phyloP scores from a whole-genome alignment of 108 stramenopile species.

The Cyclotella distinguenda region DNA sequence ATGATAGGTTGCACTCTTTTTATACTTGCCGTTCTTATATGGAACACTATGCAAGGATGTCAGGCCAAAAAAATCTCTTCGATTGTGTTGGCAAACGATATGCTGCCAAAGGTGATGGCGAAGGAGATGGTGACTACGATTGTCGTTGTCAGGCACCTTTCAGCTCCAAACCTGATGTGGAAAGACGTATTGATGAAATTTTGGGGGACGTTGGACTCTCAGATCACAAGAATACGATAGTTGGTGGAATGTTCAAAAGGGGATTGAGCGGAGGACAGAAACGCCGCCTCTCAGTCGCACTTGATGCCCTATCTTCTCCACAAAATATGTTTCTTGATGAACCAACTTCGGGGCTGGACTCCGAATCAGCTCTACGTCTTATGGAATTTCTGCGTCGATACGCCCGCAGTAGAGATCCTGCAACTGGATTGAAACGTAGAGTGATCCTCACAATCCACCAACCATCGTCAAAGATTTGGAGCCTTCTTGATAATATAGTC shows the following conservation, averaged over 20 bases:
- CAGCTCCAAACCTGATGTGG: background rate
- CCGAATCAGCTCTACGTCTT: slow-evolving; percentile 53
- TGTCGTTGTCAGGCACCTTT: background rate
- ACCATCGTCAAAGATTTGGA: slow-evolving; percentile 57
- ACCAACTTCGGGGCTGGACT: slow-evolving; percentile 38
- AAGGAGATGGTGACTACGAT: background rate
- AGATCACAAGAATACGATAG: slow-evolving; percentile 45
- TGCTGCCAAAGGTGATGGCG: background rate
- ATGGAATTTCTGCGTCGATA: slow-evolving; percentile 55
- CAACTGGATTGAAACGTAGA: slow-evolving; percentile 31
- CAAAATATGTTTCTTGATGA: slow-evolving; percentile 53
- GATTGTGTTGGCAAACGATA: background rate
- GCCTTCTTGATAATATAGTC: slow-evolving; percentile 53
- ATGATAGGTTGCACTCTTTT: slow-evolving; percentile 58
- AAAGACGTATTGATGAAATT: slow-evolving; percentile 30
- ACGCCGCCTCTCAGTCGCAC: slow-evolving; percentile 70
- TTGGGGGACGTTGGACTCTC: slow-evolving; percentile 60
- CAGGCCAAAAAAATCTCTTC: slow-evolving; percentile 17
- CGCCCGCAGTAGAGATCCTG: slow-evolving; percentile 26
- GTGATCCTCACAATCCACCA: slow-evolving; percentile 69
- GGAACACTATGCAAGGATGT: slow-evolving; percentile 53
- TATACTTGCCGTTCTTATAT: slow-evolving; percentile 53
- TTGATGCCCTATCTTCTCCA: slow-evolving; percentile 59
- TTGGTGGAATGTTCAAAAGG: slow-evolving; percentile 68
- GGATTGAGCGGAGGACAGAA: slow-evolving; percentile 83